Evolutionary conservation across 331 rosid species (phyloP).

Genomic region (Quercus tomentella): DNA sequence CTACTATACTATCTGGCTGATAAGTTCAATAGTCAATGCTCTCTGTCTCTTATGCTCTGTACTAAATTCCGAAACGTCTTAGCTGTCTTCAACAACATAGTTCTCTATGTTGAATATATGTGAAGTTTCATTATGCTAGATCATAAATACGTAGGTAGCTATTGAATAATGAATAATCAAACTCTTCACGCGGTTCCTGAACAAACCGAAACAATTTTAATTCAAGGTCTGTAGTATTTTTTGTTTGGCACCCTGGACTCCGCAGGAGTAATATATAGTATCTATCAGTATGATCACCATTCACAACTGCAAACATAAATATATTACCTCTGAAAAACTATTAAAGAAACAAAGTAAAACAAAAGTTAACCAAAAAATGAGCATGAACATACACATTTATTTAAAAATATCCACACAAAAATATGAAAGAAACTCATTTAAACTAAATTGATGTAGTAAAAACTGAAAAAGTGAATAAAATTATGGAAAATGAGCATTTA

Average conservation of each 20-base stretch:
- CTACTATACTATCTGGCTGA: no score
- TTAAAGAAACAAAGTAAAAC: no score
- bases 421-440: not conserved
- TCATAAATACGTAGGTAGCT: not conserved
- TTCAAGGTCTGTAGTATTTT: not conserved
- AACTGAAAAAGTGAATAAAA: no score
- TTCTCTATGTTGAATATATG: no score
- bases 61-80: no score
- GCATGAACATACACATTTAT: not conserved
- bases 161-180: not conserved
- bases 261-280: not conserved
- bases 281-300: not conserved
- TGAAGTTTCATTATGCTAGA: not conserved
- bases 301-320: not conserved
- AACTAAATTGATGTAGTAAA: not conserved
- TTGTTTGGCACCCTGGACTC: constrained; percentile 1
- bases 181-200: not conserved
- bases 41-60: no score
- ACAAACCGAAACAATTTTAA: not conserved
- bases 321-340: not conserved
- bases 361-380: not conserved
- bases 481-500: no score
- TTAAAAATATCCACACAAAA: not conserved
- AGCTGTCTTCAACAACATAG: no score
- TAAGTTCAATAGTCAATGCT: no score